A percentile compares a stretch with the other conserved stretches of the same genome.
These are phyloP conservation scores for Austropuccinia psidii DNA, from an alignment of 1,284 basidiomycete species.

Conservation along the genomic window DNA sequence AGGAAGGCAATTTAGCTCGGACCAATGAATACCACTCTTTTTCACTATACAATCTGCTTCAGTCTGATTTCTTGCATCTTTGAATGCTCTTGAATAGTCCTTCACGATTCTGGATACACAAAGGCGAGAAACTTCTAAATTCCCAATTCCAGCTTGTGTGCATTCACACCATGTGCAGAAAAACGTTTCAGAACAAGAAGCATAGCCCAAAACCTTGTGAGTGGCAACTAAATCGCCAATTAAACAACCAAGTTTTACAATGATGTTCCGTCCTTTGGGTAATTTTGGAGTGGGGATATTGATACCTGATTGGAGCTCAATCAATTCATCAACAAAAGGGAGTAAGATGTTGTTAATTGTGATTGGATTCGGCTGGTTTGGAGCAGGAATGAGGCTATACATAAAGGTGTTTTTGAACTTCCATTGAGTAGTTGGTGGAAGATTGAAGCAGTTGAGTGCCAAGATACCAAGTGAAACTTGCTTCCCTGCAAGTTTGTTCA, in stretches of 20 bases:
- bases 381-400: background rate
- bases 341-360: background rate
- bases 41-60: background rate
- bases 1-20: background rate
- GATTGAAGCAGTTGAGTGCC: slow-evolving; percentile 2
- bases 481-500: background rate
- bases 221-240: slow-evolving; percentile 17
- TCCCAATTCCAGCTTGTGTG: background rate
- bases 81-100: background rate
- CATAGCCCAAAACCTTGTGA: slow-evolving; percentile 16
- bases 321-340: background rate
- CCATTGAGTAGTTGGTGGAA: background rate
- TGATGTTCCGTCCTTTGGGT: background rate
- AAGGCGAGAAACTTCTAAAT: too few species aligned
- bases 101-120: too few species aligned
- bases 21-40: background rate
- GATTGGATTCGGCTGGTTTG: background rate
- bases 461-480: background rate
- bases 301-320: background rate
- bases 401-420: background rate
- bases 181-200: background rate
- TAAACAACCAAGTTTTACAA: background rate
- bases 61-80: too few species aligned
- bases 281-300: background rate
- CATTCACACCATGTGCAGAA: background rate